Conservation (phyloP, 2,329 filamentous ascomycete genomes). For the Paracorniculantispora psalliotae region DNA sequence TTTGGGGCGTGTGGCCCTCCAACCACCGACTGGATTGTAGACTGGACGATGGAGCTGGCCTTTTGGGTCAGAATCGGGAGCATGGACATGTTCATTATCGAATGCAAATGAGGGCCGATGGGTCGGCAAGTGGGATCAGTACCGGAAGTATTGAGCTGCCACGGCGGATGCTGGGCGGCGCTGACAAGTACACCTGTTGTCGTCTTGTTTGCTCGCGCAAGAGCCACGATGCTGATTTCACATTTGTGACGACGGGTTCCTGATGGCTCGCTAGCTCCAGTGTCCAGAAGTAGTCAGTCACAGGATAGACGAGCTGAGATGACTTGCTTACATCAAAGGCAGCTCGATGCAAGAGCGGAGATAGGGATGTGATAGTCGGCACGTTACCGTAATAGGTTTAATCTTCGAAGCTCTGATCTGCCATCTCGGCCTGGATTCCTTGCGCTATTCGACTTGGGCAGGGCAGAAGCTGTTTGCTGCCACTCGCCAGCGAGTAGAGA, state of each 20-base stretch:
- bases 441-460: background rate
- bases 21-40: conserved; percentile 3
- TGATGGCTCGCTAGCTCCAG: background rate
- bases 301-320: background rate
- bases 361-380: background rate
- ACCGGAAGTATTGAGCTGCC: background rate
- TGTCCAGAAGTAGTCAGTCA: background rate
- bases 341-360: background rate
- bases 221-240: too few species aligned
- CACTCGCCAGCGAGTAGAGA: background rate
- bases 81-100: background rate
- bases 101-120: background rate
- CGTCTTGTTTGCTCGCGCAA: too few species aligned
- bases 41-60: background rate
- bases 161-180: background rate
- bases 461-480: background rate
- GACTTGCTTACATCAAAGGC: background rate
- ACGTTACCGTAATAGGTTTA: background rate
- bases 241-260: background rate
- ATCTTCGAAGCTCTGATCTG: background rate
- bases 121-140: background rate
- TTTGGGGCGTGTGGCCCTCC: background rate
- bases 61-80: background rate
- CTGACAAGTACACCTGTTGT: background rate
- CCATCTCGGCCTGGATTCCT: background rate